These are phyloP conservation scores for Pythium diclinum DNA, from an alignment of 352 stramenopile species.

Conservation along the genomic window DNA sequence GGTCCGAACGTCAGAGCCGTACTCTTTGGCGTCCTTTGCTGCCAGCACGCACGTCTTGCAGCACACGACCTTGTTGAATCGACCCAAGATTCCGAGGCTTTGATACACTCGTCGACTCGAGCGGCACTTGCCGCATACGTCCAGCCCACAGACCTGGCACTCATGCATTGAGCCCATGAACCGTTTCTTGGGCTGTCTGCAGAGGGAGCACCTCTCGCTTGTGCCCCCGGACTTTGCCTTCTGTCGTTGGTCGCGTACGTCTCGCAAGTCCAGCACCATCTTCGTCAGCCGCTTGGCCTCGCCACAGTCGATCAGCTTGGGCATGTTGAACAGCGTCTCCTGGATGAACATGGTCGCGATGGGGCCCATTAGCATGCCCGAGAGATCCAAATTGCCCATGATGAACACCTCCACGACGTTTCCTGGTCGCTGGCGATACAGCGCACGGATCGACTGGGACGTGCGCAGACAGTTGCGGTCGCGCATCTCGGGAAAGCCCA, in stretches of 20 bases:
- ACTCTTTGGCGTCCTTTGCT: slow-evolving; percentile 12
- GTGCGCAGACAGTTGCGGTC: slow-evolving; percentile 30
- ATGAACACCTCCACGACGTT: slow-evolving; percentile 28
- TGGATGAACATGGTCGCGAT: slow-evolving; percentile 15
- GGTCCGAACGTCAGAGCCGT: slow-evolving; percentile 1
- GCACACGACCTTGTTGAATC: slow-evolving; percentile 19
- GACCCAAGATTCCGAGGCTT: slow-evolving; percentile 24
- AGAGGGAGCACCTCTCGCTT: slow-evolving; percentile 31
- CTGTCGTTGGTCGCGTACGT: slow-evolving; percentile 9
- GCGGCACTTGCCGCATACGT: slow-evolving; percentile 34
- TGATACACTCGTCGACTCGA: slow-evolving; percentile 35
- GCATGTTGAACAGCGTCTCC: slow-evolving; percentile 24
- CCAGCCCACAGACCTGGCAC: slow-evolving; percentile 32
- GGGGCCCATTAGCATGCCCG: slow-evolving; percentile 9
- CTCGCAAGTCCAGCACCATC: slow-evolving; percentile 11
- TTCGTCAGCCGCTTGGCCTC: slow-evolving; percentile 25
- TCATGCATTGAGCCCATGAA: slow-evolving; percentile 30
- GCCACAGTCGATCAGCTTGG: slow-evolving; percentile 23
- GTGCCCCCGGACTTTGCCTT: neutral
- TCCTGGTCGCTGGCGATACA: slow-evolving; percentile 21
- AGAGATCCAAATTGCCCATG: slow-evolving; percentile 18
- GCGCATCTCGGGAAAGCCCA: slow-evolving; percentile 31
- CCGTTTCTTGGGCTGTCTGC: slow-evolving; percentile 33
- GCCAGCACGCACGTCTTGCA: slow-evolving; percentile 28
- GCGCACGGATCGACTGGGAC: slow-evolving; percentile 27